Conservation (phyloP, 2,329 filamentous ascomycete species). For the Monosporascus sp. region DNA sequence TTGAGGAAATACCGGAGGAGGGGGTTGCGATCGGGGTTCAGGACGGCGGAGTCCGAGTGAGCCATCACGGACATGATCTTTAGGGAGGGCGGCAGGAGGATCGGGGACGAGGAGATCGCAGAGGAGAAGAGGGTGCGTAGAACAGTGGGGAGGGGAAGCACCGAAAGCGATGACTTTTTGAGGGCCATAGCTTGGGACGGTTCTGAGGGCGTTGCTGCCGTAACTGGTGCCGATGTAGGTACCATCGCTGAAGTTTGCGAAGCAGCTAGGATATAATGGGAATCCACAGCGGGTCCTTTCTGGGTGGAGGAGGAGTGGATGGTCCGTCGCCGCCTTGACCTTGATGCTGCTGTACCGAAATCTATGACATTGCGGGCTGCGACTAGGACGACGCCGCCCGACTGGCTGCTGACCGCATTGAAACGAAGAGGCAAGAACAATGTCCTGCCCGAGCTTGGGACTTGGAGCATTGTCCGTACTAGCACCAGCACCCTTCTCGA, state of each 20-base stretch:
- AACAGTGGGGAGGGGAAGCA: constrained; percentile 62
- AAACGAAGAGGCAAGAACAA: constrained; percentile 15
- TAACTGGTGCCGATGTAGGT: constrained; percentile 12
- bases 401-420: constrained; percentile 11
- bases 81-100: constrained; percentile 67
- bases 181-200: constrained; percentile 3
- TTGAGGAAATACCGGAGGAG: constrained; percentile 67
- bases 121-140: constrained; percentile 67
- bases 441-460: constrained; percentile 15
- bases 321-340: constrained; percentile 10
- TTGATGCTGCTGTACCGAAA: constrained; percentile 9
- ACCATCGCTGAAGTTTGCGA: constrained; percentile 7
- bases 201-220: not conserved
- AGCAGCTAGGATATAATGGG: constrained; percentile 11
- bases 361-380: constrained; percentile 11
- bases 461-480: constrained; percentile 19
- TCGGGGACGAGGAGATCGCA: constrained; percentile 63
- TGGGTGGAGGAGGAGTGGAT: constrained; percentile 22
- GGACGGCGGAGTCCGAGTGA: constrained; percentile 58
- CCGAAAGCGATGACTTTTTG: constrained; percentile 47
- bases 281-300: constrained; percentile 14
- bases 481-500: not conserved
- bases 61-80: constrained; percentile 64
- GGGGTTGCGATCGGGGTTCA: constrained; percentile 73
- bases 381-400: constrained; percentile 14